Evolutionary conservation across 345 rosid genomes (phyloP), one percentile per base, ranked within the genome.

Genomic region (Corchorus olitorius): DNA sequence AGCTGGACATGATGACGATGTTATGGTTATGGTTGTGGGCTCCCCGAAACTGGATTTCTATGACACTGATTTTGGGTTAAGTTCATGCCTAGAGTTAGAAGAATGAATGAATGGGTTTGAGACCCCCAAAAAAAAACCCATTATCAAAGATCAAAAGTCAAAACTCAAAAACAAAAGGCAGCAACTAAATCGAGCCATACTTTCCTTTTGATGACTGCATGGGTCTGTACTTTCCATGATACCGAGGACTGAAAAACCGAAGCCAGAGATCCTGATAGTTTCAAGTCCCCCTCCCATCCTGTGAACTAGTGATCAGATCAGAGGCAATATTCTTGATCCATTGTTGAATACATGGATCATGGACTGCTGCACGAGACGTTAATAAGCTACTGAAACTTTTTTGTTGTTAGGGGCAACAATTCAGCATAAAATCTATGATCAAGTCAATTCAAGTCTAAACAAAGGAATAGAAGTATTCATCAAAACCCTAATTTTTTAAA

Each of bases 21-120:
- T n/a, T n/a, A n/a, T n/a, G n/a, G n/a, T 83, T 8, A 45, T 69
- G 53, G 74, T 82, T n/a, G 14, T 61, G 0, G 89, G 91, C 34
- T 88, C 89, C 16, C 91, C 91, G 0, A 88, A 84, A 50, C 50
- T 86, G 75, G 77, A 68, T 52, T 63, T 86, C 11, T 84, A 86
- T 6, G 73, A 56, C 34, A 75, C 80, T 13, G 84, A 86, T 75
- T 88, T 86, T 22, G 91, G 91, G 73, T 84, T n/a, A n/a, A n/a
- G n/a, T n/a, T n/a, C n/a, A n/a, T n/a, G n/a, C n/a, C n/a, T n/a
- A n/a, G n/a, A n/a, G n/a, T n/a, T n/a, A n/a, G n/a, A n/a, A n/a
- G 27, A 27, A 27, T 27, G 27, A 27, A 27, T 27, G 27, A 27
- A 27, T 27, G 27, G 1, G 27, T 27, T 27, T 27, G 27, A 27